Base-by-base conservation (phyloP, 495 filamentous ascomycete species). In the Usnea hakonensis region DNA sequence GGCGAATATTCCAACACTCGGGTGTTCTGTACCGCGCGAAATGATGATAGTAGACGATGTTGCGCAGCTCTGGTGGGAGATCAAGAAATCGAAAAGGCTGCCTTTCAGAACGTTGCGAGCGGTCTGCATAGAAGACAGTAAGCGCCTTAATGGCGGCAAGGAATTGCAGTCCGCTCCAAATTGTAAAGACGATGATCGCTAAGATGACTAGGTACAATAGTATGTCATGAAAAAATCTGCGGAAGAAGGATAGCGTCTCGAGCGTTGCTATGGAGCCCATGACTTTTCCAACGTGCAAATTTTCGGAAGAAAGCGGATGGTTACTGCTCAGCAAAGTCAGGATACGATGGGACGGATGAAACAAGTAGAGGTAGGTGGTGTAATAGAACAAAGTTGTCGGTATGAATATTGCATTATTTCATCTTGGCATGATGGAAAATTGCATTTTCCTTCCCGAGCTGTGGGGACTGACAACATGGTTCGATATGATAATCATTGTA, bases 41-140 rank as follows among this genome's bases (percentile, higher is more conserved):
- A 26, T 46, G 38, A 14, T 60, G n/a, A 11, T 16, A 1, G 32
- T 52, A 52, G 58, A 52, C 13, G 7, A n/a, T 5, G 3, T 26
- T 60, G 38, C 58, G 58, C 11, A 60, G 33, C 23, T 60, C 58
- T 8, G 58, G 58, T 33, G 58, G 58, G 16, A 60, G 43, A 17
- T 46, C 32, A 4, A 50, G 17, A 43, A 60, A 50, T 14, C 16
- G 58, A 19, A 48, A 60, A 23, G 57, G 38, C n/a, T 4, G 41
- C 41, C 8, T 21, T 10, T 3, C 41, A 8, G 23, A 11, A 23
- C 2, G 41, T 8, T 23, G 41, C 9, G 3, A 9, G 5, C 21
- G 21, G 41, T 23, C 7, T 44, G n/a, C 41, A 44, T 23, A 9
- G 41, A 36, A 11, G 11, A 5, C 6, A 36, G 35, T 36, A 21